phyloP scores from a whole-genome alignment of 495 filamentous ascomycete genomes.

The Rostrohypoxylon terebratum region DNA sequence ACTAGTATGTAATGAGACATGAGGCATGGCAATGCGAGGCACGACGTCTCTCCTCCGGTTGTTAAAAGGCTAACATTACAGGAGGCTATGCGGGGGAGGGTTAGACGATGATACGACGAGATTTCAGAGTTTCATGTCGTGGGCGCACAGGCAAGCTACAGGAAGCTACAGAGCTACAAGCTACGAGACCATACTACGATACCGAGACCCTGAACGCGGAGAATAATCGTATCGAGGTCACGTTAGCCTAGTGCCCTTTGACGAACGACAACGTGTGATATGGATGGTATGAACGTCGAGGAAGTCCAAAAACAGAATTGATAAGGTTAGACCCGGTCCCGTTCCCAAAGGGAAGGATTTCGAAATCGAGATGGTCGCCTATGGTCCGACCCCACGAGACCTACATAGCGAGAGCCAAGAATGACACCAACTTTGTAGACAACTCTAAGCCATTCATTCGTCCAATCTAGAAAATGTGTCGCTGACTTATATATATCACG shows the following conservation, averaged over 20 bases:
- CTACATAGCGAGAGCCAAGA: conserved; percentile 8
- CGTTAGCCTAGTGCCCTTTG: conserved; percentile 26
- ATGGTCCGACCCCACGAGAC: conserved; percentile 39
- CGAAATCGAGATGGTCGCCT: conserved; percentile 34
- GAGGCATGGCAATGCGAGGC: conserved; percentile 34
- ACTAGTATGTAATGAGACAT: conserved; percentile 13
- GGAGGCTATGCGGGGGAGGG: conserved; percentile 41
- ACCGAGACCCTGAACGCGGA: conserved; percentile 32
- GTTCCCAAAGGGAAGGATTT: conserved; percentile 21
- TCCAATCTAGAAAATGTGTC: conserved; percentile 3
- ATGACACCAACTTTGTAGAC: conserved; percentile 9
- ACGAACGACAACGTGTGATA: conserved; percentile 35
- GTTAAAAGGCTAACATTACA: conserved; percentile 36
- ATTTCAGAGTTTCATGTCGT: conserved; percentile 42
- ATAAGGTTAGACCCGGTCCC: conserved; percentile 26
- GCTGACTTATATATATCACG: neutral
- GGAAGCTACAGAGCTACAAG: conserved; percentile 3
- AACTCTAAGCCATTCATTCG: neutral
- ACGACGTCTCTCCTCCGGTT: conserved; percentile 14
- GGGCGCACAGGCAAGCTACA: conserved; percentile 23
- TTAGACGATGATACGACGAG: conserved; percentile 40
- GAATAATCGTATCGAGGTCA: conserved; percentile 40
- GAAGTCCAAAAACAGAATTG: conserved; percentile 18
- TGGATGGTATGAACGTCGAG: conserved; percentile 12
- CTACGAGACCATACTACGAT: too few species aligned